Evolutionary conservation across 768 basidiomycete species (phyloP).

Genomic region (Rickenella mellea): DNA sequence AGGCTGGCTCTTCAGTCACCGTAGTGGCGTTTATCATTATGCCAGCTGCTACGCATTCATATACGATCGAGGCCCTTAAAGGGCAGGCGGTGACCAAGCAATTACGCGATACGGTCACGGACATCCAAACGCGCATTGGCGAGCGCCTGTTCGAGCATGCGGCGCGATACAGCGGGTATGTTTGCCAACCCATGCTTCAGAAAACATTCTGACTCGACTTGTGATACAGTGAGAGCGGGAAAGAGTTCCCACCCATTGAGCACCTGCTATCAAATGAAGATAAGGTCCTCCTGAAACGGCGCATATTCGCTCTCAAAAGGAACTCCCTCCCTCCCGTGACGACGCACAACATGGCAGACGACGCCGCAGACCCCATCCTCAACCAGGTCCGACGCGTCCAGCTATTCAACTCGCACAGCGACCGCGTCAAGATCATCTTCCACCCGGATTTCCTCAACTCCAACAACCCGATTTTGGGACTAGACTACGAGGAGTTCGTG

Average conservation of each 20-base stretch:
- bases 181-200: slow-evolving; percentile 3
- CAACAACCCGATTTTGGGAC: slow-evolving; percentile 92
- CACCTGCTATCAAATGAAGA: slow-evolving; percentile 85
- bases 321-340: slow-evolving; percentile 90
- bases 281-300: slow-evolving; percentile 87
- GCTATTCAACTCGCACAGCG: slow-evolving; percentile 79
- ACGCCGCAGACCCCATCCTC: slow-evolving; percentile 83
- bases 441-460: slow-evolving; percentile 98
- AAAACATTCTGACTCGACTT: not conserved
- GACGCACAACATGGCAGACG: slow-evolving; percentile 99
- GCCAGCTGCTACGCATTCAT: slow-evolving; percentile 93
- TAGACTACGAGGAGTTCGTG: slow-evolving; percentile 99
- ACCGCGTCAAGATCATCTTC: slow-evolving; percentile 96
- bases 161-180: slow-evolving; percentile 82
- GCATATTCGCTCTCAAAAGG: slow-evolving; percentile 93
- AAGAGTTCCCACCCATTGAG: slow-evolving; percentile 59
- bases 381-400: slow-evolving; percentile 92
- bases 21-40: slow-evolving; percentile 99
- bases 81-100: slow-evolving; percentile 97
- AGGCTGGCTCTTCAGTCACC: slow-evolving; percentile 61
- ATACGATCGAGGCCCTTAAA: slow-evolving; percentile 96
- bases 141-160: slow-evolving; percentile 91
- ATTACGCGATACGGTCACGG: slow-evolving; percentile 88
- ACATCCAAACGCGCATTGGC: slow-evolving; percentile 91
- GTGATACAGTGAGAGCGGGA: slow-evolving; percentile 53